Evolutionary conservation across 2,329 filamentous ascomycete genomes (phyloP).

Genomic region (Pseudomassariella vexata): DNA sequence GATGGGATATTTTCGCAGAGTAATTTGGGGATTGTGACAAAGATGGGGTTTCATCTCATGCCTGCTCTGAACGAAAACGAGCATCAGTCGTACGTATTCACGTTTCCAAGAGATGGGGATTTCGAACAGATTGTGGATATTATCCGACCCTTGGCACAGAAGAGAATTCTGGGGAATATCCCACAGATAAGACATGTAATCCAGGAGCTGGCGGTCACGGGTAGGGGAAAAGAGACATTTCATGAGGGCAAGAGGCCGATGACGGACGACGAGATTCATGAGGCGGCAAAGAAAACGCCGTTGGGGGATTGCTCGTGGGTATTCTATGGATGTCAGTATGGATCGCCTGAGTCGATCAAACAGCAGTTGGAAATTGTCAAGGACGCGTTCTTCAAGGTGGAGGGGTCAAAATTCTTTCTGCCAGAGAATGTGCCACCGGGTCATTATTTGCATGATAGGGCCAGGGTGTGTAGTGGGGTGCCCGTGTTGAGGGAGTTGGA

Average conservation of each 20-base stretch:
- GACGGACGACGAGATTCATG: slow-evolving; percentile 23
- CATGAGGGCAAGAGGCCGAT: slow-evolving; percentile 23
- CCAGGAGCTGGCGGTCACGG: no score
- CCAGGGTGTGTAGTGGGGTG: slow-evolving; percentile 26
- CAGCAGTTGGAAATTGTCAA: slow-evolving; percentile 28
- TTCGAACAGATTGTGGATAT: slow-evolving; percentile 38
- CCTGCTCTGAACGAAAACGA: slow-evolving; percentile 44
- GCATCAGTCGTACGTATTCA: no score
- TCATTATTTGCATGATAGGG: slow-evolving; percentile 25
- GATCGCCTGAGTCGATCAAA: slow-evolving; percentile 24
- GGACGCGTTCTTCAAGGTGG: slow-evolving; percentile 22
- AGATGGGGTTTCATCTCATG: slow-evolving; percentile 49
- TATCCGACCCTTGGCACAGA: slow-evolving; percentile 33
- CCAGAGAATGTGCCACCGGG: slow-evolving; percentile 26
- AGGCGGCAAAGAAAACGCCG: slow-evolving; percentile 19
- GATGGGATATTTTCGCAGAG: slow-evolving; percentile 43
- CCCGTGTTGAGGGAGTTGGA: slow-evolving; percentile 33
- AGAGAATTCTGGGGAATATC: slow-evolving; percentile 32
- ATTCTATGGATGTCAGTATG: slow-evolving; percentile 30
- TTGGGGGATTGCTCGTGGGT: slow-evolving; percentile 28
- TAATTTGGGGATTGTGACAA: slow-evolving; percentile 45
- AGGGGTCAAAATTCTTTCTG: slow-evolving; percentile 23
- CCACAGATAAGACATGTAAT: slow-evolving; percentile 29
- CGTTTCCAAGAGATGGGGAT: slow-evolving; percentile 42
- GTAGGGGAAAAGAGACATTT: no score